Conservation (phyloP, 345 rosid genomes). For the Salix arbutifolia region DNA sequence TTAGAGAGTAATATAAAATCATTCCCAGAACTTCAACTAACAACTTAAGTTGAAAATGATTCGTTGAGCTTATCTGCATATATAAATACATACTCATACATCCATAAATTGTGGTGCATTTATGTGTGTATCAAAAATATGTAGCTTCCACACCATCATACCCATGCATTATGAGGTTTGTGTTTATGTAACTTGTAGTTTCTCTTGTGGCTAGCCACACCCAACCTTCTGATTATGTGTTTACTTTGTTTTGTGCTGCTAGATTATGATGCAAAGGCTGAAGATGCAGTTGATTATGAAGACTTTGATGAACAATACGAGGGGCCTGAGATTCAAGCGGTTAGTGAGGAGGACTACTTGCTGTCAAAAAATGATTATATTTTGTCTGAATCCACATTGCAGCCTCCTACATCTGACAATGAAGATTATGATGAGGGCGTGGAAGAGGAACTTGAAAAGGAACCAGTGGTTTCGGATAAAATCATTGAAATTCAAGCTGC, state of each 20-base stretch:
- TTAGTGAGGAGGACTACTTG: slow-evolving; percentile 73
- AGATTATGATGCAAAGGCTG: slow-evolving; percentile 92
- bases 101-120: not conserved
- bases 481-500: slow-evolving; percentile 33
- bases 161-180: not conserved
- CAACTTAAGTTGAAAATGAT: too few relatives aligned
- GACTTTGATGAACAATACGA: slow-evolving; percentile 96
- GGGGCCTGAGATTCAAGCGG: slow-evolving; percentile 79
- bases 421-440: slow-evolving; percentile 94
- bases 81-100: not conserved
- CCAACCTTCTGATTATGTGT: slow-evolving; percentile 23
- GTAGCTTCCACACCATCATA: not conserved
- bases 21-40: too few relatives aligned
- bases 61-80: not conserved
- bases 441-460: slow-evolving; percentile 48
- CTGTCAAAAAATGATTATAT: slow-evolving; percentile 67
- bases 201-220: not conserved
- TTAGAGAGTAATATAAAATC: too few relatives aligned
- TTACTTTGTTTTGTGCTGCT: slow-evolving; percentile 31
- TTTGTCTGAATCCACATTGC: slow-evolving; percentile 47
- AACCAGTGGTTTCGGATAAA: slow-evolving; percentile 39
- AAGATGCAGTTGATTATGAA: slow-evolving; percentile 92
- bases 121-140: not conserved
- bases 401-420: slow-evolving; percentile 65
- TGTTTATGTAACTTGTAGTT: not conserved